These are phyloP conservation scores for Mycena rosella DNA, from an alignment of 768 basidiomycete species.

Conservation along the genomic window DNA sequence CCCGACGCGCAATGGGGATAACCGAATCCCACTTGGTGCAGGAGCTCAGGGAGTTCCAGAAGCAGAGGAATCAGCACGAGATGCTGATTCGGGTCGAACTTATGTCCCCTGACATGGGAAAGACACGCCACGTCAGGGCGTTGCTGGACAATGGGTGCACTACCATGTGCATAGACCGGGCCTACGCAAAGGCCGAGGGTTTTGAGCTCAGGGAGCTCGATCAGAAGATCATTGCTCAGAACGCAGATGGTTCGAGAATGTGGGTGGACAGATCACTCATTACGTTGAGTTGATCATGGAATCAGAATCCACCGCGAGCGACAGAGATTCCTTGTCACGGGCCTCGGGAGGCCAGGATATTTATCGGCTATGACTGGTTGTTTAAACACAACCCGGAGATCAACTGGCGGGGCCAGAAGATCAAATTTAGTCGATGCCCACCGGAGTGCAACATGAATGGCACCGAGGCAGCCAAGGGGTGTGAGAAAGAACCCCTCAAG, in stretches of 20 bases:
- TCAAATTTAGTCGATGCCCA: conserved; percentile 30
- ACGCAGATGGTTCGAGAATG: conserved; percentile 41
- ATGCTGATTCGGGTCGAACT: background rate
- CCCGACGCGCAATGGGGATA: background rate
- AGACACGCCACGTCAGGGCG: background rate
- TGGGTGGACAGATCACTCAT: conserved; percentile 35
- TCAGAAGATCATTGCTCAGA: conserved; percentile 2
- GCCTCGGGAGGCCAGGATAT: conserved; percentile 35
- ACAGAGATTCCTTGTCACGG: conserved; percentile 38
- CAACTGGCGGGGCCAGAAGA: conserved; percentile 31
- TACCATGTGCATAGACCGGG: no score
- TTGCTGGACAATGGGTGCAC: background rate
- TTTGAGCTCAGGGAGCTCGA: background rate
- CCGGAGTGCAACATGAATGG: conserved; percentile 22
- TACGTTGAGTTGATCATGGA: conserved; percentile 37
- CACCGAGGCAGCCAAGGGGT: background rate
- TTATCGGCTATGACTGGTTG: conserved; percentile 43
- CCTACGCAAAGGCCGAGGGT: background rate
- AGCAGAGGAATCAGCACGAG: background rate
- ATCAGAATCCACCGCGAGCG: conserved; percentile 39
- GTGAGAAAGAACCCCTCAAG: no score
- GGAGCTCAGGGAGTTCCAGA: conserved; percentile 6
- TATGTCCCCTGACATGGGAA: background rate
- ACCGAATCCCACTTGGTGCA: background rate
- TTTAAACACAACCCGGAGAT: conserved; percentile 39